Percentiles rank a stretch among this genome's conserved stretches.
Conservation (phyloP, 768 basidiomycete species). For the Pleurotus salmoneostramineus region DNA sequence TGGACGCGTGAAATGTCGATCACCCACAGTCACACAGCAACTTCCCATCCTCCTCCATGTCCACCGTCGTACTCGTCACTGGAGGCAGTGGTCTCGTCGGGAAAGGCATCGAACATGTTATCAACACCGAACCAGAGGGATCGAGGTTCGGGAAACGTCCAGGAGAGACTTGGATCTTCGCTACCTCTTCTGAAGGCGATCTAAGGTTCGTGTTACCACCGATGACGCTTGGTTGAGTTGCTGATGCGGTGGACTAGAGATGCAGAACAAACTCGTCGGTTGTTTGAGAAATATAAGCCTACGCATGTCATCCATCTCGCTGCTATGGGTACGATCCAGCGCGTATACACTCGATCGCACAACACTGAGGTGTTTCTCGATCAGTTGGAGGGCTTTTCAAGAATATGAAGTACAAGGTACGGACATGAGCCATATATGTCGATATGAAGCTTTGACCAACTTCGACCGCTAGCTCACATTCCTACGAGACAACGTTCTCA, state of each 20-base stretch:
- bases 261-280: constrained; percentile 56
- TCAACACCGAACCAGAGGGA: constrained; percentile 74
- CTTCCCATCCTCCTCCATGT: neutral
- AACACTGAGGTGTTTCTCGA: constrained; percentile 7
- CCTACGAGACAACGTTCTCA: constrained; percentile 90
- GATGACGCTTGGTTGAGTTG: neutral
- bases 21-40: neutral
- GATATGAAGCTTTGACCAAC: neutral
- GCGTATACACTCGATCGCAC: neutral
- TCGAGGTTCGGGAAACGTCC: constrained; percentile 73
- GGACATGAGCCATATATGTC: constrained; percentile 5
- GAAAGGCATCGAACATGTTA: constrained; percentile 73
- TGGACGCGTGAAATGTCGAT: neutral
- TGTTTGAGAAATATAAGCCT: constrained; percentile 90
- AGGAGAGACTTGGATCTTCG: constrained; percentile 87
- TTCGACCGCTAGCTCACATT: constrained; percentile 64
- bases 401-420: constrained; percentile 92
- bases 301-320: constrained; percentile 97
- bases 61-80: constrained; percentile 70
- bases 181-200: constrained; percentile 77
- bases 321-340: constrained; percentile 65
- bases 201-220: constrained; percentile 49
- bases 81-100: constrained; percentile 88
- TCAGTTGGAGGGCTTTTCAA: constrained; percentile 92
- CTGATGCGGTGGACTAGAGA: constrained; percentile 45